Conservation (phyloP, 1,139 yeast genomes). For the Casaregolazyma suthepensis region DNA sequence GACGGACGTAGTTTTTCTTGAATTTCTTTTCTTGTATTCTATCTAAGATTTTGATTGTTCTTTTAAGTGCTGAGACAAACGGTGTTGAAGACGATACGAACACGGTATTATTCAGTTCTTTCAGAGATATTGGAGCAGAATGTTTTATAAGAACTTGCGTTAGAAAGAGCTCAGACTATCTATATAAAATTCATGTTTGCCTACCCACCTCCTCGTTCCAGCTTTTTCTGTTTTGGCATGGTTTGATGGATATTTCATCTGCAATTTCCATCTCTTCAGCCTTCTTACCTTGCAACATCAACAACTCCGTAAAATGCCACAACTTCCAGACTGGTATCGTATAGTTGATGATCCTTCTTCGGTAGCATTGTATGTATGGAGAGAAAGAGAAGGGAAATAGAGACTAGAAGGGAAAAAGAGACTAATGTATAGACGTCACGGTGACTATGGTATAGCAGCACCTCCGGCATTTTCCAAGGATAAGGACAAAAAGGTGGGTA, state of each 20-base stretch:
- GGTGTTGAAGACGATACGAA: slow-evolving; percentile 28
- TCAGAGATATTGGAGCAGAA: slow-evolving; percentile 14
- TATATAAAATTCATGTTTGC: neutral
- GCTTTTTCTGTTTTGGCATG: slow-evolving; percentile 4
- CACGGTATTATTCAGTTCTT: slow-evolving; percentile 15
- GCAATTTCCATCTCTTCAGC: neutral
- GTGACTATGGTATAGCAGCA: neutral
- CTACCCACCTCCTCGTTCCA: slow-evolving; percentile 5
- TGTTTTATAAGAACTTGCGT: slow-evolving; percentile 12
- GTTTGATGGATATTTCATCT: neutral
- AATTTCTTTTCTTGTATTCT: slow-evolving; percentile 7
- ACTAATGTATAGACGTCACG: slow-evolving; percentile 1
- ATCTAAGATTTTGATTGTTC: slow-evolving; percentile 20
- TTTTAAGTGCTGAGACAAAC: slow-evolving; percentile 28
- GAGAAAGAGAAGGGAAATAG: neutral
- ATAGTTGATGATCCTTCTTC: slow-evolving; percentile 5
- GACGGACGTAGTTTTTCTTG: slow-evolving; percentile 19
- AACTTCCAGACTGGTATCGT: slow-evolving; percentile 6
- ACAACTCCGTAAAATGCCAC: neutral
- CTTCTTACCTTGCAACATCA: neutral
- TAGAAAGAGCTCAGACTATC: neutral
- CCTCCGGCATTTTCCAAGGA: slow-evolving; percentile 7
- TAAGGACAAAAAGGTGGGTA: slow-evolving; percentile 5
- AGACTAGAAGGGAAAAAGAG: no score
- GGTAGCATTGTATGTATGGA: slow-evolving; percentile 4